Evolutionary conservation across 768 basidiomycete genomes (phyloP), one percentile per base, ranked within the genome.

Genomic region (Lanmaoa pseudosensibilis): DNA sequence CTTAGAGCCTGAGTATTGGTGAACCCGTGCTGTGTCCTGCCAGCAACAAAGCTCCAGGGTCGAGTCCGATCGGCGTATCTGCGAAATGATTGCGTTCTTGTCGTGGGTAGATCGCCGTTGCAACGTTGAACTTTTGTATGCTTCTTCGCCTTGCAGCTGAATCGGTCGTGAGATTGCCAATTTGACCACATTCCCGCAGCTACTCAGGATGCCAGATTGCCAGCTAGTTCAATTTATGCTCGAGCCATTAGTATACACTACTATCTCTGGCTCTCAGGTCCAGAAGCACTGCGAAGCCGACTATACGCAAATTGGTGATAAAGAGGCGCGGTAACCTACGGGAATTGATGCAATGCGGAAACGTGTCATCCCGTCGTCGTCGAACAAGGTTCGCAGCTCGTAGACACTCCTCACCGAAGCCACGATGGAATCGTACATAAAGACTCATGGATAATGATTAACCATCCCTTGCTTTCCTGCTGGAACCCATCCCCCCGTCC

Each of bases 361-460:
- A 67, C 65, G 65, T 67, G 65, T 51, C 46, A 41, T 39, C 54
- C 54, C 51, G 39, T 10, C 49, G 19, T 10, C 45, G 19, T 38
- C 15, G 55, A 55, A 61, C 57, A 52, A 53, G 51, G 61, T 64
- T 66, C 60, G 56, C 59, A 60, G 40, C 58, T 53, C 27, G 52
- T 49, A 58, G 52, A 57, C 62, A 34, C 56, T 66, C 71, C 71
- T 74, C 71, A 36, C 71, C 67, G 60, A 70, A 67, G 59, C 71
- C 71, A 72, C 71, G 71, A 68, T 70, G 70, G 59, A 58, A 62
- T 58, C 58, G 46, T 69, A 72, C 71, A 69, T 72, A 72, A 72
- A 60, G 56, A 48, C 54, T 25, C 50, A 7, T 56, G 48, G 47
- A 52, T n/a, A n/a, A n/a, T 56, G 52, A 55, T 64, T 55, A 45